A percentile compares a stretch with the other conserved stretches of the same genome.
phyloP scores from a whole-genome alignment of 2,329 filamentous ascomycete genomes.

The Claviceps fusiformis region DNA sequence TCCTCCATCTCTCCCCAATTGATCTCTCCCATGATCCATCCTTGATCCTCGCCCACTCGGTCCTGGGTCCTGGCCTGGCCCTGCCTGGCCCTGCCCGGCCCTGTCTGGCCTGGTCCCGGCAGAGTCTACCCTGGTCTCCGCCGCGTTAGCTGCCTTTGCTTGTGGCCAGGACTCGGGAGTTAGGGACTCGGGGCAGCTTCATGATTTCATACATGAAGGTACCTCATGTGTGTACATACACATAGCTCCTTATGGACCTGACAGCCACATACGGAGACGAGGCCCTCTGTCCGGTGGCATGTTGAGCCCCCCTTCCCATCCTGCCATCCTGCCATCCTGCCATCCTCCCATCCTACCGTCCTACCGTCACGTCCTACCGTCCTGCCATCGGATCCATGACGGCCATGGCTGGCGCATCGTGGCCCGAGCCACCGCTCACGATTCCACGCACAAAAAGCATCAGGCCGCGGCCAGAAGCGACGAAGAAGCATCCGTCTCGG shows the following conservation, averaged over 20 bases:
- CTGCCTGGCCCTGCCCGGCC: background rate
- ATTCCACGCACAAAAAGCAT: background rate
- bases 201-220: too few relatives aligned
- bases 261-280: background rate
- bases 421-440: background rate
- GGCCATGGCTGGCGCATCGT: background rate
- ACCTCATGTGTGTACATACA: too few relatives aligned
- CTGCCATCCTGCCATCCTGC: background rate
- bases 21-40: background rate
- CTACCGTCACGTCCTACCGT: background rate
- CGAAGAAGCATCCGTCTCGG: background rate
- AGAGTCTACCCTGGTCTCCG: background rate
- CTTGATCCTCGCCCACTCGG: background rate
- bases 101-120: conserved; percentile 1
- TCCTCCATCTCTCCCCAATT: background rate
- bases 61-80: background rate
- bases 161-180: too few relatives aligned
- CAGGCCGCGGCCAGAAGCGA: too few relatives aligned
- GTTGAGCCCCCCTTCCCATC: background rate
- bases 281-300: background rate
- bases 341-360: background rate
- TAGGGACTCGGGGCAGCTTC: too few relatives aligned
- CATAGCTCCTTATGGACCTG: too few relatives aligned
- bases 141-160: background rate
- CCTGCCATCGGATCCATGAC: background rate